phyloP scores from a whole-genome alignment of 495 filamentous ascomycete species.

The Aspergillus olivimuriae region DNA sequence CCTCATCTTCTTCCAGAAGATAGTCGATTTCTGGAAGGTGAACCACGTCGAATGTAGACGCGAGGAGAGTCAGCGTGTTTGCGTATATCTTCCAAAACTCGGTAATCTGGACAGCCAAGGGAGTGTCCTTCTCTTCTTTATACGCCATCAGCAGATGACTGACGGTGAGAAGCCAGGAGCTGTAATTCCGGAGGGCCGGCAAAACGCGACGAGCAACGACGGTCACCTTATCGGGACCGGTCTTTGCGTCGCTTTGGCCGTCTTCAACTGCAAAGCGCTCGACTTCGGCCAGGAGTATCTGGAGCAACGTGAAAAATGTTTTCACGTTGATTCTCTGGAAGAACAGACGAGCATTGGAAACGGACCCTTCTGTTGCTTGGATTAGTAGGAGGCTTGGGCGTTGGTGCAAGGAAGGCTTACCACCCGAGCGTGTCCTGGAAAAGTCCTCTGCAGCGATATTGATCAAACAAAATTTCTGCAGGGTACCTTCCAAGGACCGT shows the following conservation, averaged over 20 bases:
- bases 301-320: slow-evolving; percentile 70
- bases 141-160: slow-evolving; percentile 44
- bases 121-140: slow-evolving; percentile 48
- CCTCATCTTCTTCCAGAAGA: slow-evolving; percentile 70
- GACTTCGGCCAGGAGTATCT: slow-evolving; percentile 62
- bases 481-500: slow-evolving; percentile 53
- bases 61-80: slow-evolving; percentile 57
- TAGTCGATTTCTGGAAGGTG: slow-evolving; percentile 56
- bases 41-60: slow-evolving; percentile 51
- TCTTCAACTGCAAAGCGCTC: slow-evolving; percentile 51
- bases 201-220: slow-evolving; percentile 58
- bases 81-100: slow-evolving; percentile 71
- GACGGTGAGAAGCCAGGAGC: slow-evolving; percentile 59
- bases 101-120: slow-evolving; percentile 52
- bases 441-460: slow-evolving; percentile 80
- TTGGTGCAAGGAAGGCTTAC: slow-evolving; percentile 37
- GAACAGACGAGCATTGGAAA: slow-evolving; percentile 57
- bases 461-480: slow-evolving; percentile 75
- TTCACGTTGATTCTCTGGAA: slow-evolving; percentile 76
- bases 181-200: slow-evolving; percentile 66
- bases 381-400: slow-evolving; percentile 18
- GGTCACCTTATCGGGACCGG: slow-evolving; percentile 51
- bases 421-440: slow-evolving; percentile 52
- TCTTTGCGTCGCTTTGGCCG: slow-evolving; percentile 26
- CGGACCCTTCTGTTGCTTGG: slow-evolving; percentile 27